Evolutionary conservation across 768 basidiomycete species (phyloP).

Genomic region (Dictyophora rubrovolvata): DNA sequence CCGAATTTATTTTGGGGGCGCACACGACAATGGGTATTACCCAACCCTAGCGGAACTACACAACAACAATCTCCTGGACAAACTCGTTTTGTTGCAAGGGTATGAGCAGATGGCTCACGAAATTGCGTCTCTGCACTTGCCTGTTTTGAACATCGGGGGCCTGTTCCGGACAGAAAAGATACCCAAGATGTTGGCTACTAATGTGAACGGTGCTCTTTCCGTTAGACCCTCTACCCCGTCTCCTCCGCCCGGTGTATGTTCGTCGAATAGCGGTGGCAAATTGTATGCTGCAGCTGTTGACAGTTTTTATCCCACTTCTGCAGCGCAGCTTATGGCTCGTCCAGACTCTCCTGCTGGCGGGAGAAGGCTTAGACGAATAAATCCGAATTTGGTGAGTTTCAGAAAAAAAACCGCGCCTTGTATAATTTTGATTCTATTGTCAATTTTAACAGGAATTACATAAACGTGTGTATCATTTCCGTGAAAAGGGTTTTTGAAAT

Average conservation of each 20-base stretch:
- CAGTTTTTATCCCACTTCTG: not conserved
- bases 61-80: slow-evolving; percentile 51
- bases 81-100: slow-evolving; percentile 54
- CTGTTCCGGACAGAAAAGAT: slow-evolving; percentile 29
- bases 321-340: slow-evolving; percentile 35
- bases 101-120: slow-evolving; percentile 32
- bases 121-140: slow-evolving; percentile 39
- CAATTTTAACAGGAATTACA: slow-evolving; percentile 49
- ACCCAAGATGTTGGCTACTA: slow-evolving; percentile 24
- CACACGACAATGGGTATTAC: slow-evolving; percentile 43
- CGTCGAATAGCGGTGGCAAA: not conserved
- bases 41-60: slow-evolving; percentile 49
- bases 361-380: slow-evolving; percentile 35
- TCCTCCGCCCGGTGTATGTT: slow-evolving; percentile 30
- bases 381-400: slow-evolving; percentile 49
- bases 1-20: slow-evolving; percentile 62
- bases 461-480: slow-evolving; percentile 44
- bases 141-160: slow-evolving; percentile 42
- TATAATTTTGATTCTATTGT: not conserved
- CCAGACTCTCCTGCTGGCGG: slow-evolving; percentile 15
- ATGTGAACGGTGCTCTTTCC: slow-evolving; percentile 25
- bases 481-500: slow-evolving; percentile 8
- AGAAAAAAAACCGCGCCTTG: not conserved
- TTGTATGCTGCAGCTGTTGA: not conserved
- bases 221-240: slow-evolving; percentile 38